phyloP scores from a whole-genome alignment of 192 early-diverging fungal species.

The Backusella macrospora region DNA sequence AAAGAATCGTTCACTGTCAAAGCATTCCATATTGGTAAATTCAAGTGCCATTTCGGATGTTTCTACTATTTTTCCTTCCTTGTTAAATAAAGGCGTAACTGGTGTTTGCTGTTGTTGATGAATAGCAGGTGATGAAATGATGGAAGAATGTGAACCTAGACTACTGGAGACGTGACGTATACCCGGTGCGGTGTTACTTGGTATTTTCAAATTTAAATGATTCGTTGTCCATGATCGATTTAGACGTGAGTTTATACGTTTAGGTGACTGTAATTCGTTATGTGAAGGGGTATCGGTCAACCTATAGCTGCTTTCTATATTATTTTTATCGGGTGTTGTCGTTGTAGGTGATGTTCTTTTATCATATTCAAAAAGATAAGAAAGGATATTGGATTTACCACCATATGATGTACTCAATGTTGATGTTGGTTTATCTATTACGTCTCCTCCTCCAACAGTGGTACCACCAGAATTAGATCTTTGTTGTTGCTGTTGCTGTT shows the following conservation, averaged over 20 bases:
- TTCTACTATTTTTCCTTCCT: conserved; percentile 26
- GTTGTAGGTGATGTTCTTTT: neutral
- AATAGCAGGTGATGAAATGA: neutral
- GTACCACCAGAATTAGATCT: neutral
- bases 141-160: neutral
- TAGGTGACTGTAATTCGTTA: neutral
- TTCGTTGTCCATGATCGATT: conserved; percentile 1
- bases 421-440: neutral
- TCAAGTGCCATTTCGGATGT: conserved; percentile 26
- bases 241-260: conserved; percentile 8
- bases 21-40: conserved; percentile 34
- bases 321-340: neutral
- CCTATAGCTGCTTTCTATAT: neutral
- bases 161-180: neutral
- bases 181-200: conserved; percentile 37
- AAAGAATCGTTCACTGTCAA: conserved; percentile 46
- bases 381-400: conserved; percentile 5
- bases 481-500: neutral
- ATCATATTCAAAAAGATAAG: conserved; percentile 28
- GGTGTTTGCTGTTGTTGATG: neutral
- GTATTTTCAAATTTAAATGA: conserved; percentile 23
- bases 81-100: conserved; percentile 15
- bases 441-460: neutral
- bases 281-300: neutral
- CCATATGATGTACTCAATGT: conserved; percentile 24